Base-by-base conservation (phyloP, 768 basidiomycete species). In the Phlebiopsis gigantea region DNA sequence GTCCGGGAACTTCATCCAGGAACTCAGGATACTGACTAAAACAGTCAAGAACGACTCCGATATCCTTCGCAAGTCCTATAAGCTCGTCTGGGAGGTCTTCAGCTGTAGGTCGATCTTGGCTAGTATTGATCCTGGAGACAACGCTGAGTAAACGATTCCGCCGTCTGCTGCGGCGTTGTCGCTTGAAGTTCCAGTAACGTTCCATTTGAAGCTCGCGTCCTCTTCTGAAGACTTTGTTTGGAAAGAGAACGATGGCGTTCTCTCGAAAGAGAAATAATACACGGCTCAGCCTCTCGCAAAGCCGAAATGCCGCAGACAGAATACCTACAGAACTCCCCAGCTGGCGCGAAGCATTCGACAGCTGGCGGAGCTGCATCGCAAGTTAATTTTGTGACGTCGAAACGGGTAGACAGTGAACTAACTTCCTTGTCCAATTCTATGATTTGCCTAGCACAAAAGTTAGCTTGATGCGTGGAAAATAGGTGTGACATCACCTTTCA, bases 241-340 rank as follows among this genome's bases (percentile, higher is more conserved):
- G 85, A 59, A 87, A 88, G 19, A 88, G 75, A 60, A 80, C 80
- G 10, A 83, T 81, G 3, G 85, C 84, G 62, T 87, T 88, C 68
- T 85, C 80, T 43, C 78, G 81, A 66, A 86, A 87, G 7, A 88
- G 75, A 65, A 79, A 82, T 9, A 85, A 74, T 12, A 88, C 74
- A 60, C 83, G 83, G 6, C 81, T 78, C 19, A 88, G 72, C 7
- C 85, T 77, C 60, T 82, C 80, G 7, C 87, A 81, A 31, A 88
- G 78, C 61, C 82, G 79, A 66, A 79, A 86, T 0, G 84, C 78
- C 17, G 85, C 85, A 17, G 86, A 85, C 4, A 88, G 75, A 51
- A 88, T 84, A 7, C 83, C 85, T 19, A 87, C 84, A 9, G 85
- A 87, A 50, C 84, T 85, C 22, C 87, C 87, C 0, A 88, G 76